Percentiles rank a stretch among this genome's conserved stretches.
Evolutionary conservation across 2,329 filamentous ascomycete species (phyloP).

Genomic region (Pseudogymnoascus sp.): DNA sequence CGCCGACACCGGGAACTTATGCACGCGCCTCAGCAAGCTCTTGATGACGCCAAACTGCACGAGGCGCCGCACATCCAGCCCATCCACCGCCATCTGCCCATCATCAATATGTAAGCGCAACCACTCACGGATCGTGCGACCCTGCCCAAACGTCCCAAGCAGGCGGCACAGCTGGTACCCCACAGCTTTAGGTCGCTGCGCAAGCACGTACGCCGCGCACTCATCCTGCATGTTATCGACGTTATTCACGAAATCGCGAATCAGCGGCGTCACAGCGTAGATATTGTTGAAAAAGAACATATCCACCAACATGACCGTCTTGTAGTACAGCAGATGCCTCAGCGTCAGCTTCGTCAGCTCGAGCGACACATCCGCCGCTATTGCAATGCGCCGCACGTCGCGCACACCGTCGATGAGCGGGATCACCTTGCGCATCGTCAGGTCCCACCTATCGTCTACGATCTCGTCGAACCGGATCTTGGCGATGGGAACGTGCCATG

Average conservation of each 20-base stretch:
- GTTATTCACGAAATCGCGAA: slow-evolving; percentile 74
- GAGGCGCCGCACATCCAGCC: slow-evolving; percentile 81
- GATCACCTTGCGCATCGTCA: slow-evolving; percentile 73
- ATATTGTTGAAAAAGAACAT: slow-evolving; percentile 92
- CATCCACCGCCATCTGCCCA: slow-evolving; percentile 58
- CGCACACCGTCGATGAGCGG: slow-evolving; percentile 85
- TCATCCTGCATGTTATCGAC: slow-evolving; percentile 71
- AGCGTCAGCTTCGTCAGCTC: slow-evolving; percentile 80
- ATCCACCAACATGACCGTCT: slow-evolving; percentile 82
- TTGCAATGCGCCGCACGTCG: slow-evolving; percentile 79
- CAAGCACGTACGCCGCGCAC: slow-evolving; percentile 76
- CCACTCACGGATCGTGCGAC: slow-evolving; percentile 82
- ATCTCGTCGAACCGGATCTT: slow-evolving; percentile 59
- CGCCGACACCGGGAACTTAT: slow-evolving; percentile 77
- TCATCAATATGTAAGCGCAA: slow-evolving; percentile 64
- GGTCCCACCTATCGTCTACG: slow-evolving; percentile 63
- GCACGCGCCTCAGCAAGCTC: slow-evolving; percentile 83
- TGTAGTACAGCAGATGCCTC: slow-evolving; percentile 86
- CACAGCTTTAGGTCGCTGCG: slow-evolving; percentile 17
- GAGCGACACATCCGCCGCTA: slow-evolving; percentile 77
- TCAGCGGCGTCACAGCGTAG: slow-evolving; percentile 73
- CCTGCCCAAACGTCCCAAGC: slow-evolving; percentile 77
- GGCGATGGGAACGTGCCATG: slow-evolving; percentile 84
- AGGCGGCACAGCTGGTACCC: slow-evolving; percentile 65
- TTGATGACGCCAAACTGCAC: slow-evolving; percentile 97